These are phyloP conservation scores for Termitomyces sp. DNA, from an alignment of 768 basidiomycete genomes.

Conservation along the genomic window DNA sequence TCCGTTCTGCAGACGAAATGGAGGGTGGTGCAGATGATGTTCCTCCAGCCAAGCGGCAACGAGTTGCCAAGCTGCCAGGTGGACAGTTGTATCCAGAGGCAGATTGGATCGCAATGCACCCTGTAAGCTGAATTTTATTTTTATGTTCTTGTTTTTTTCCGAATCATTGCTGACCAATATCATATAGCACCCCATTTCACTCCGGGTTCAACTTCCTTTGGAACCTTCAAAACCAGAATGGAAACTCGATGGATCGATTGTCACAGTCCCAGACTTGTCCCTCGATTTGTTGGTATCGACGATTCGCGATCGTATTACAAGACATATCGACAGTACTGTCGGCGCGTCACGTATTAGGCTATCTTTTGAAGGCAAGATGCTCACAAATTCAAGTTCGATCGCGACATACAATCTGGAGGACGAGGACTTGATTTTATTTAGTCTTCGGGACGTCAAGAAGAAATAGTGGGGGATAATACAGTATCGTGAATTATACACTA, in stretches of 20 bases:
- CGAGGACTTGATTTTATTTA: slow-evolving; percentile 78
- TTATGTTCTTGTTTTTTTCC: not conserved
- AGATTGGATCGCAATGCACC: slow-evolving; percentile 90
- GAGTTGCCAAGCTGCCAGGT: slow-evolving; percentile 80
- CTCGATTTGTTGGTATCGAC: slow-evolving; percentile 84
- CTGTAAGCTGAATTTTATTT: slow-evolving; percentile 39
- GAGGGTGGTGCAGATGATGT: slow-evolving; percentile 60
- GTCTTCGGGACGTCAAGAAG: slow-evolving; percentile 66
- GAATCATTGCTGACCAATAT: not conserved
- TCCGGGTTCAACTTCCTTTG: slow-evolving; percentile 79
- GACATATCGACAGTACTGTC: slow-evolving; percentile 73
- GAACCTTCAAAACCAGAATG: slow-evolving; percentile 86
- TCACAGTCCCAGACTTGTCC: slow-evolving; percentile 79
- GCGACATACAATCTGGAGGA: slow-evolving; percentile 90
- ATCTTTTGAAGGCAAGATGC: slow-evolving; percentile 77
- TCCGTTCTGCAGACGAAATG: slow-evolving; percentile 80
- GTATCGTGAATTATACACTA: slow-evolving; percentile 9
- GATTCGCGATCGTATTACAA: slow-evolving; percentile 83
- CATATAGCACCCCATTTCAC: slow-evolving; percentile 79
- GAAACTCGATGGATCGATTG: slow-evolving; percentile 81
- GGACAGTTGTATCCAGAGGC: slow-evolving; percentile 82
- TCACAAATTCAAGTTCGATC: slow-evolving; percentile 83
- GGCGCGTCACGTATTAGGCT: slow-evolving; percentile 79
- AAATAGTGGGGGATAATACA: slow-evolving; percentile 33
- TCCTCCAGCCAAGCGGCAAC: slow-evolving; percentile 85